Evolutionary conservation across 495 filamentous ascomycete species (phyloP), one percentile per base, ranked within the genome.

Genomic region (Chaetomium fimeti): DNA sequence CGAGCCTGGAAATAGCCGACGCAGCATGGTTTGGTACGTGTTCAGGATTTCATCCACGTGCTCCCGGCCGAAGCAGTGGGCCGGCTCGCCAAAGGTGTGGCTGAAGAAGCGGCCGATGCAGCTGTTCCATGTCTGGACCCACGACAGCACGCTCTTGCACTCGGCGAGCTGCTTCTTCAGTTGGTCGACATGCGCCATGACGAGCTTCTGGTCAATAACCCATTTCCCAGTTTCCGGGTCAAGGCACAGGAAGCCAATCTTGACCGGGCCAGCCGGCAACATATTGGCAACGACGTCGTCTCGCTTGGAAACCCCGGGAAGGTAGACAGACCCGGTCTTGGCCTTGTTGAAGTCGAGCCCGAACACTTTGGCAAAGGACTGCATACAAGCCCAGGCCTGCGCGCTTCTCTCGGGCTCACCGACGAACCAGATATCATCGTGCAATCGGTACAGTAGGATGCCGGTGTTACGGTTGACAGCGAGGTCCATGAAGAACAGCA

Each of bases 341-440:
- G 81, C 78, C 49, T 72, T 68, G 70, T 88, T 90, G 68, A 90
- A 82, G 42, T 82, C 69, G 38, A 89, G 75, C 0, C 87, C 87
- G 72, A 86, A 83, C 1, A 83, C 72, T 18, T 78, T 71, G 32
- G 81, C 75, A 62, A 86, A 89, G 16, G 75, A 62, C 29, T 79
- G 76, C 81, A 89, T 86, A 18, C 78, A 75, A 9, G 69, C 61
- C 88, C 88, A 91, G 5, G 85, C 88, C 53, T 77, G 75, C 29
- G 76, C 79, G 58, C 83, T 85, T n/a, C 73, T 77, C 9, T 76
- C 63, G 25, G 84, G 81, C 24, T 84, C 73, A n/a, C 84, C 82
- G 76, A 85, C 86, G 61, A 90, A 81, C 86, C 87, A 90, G 59
- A 91, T 81, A 68, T 91, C 88, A 68, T 89, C 87, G 64, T 89